A percentile compares a stretch with the other conserved stretches of the same genome.
Evolutionary conservation across 2,329 filamentous ascomycete genomes (phyloP).

Genomic region (Monilinia laxa): DNA sequence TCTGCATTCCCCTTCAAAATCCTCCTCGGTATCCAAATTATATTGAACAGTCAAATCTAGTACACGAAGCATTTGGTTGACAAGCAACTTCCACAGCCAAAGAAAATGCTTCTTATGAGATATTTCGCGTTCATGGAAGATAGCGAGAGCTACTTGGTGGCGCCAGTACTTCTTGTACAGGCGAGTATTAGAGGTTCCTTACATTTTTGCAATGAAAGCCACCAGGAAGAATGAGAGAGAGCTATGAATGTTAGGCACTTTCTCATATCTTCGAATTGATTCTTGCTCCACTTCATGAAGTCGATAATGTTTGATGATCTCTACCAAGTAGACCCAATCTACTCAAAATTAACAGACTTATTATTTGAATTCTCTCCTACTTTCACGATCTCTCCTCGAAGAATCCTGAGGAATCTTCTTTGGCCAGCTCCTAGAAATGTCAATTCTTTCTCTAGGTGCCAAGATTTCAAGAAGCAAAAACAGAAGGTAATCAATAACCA

Average conservation of each 20-base stretch:
- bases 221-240: not conserved
- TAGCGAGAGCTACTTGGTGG: not conserved
- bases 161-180: not conserved
- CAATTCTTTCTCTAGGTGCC: slow-evolving; percentile 81
- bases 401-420: slow-evolving; percentile 54
- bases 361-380: not conserved
- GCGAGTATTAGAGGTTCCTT: not conserved
- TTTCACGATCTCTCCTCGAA: slow-evolving; percentile 14
- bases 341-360: not conserved
- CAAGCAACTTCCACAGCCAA: not conserved
- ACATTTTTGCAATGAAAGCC: not conserved
- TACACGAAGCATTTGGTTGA: not conserved
- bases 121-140: not conserved
- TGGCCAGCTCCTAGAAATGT: slow-evolving; percentile 89
- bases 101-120: not conserved
- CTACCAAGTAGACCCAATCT: not conserved
- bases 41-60: not conserved
- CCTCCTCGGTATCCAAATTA: too few relatives aligned
- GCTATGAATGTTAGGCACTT: not conserved
- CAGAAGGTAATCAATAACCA: slow-evolving; percentile 89
- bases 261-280: not conserved
- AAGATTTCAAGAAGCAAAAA: slow-evolving; percentile 85
- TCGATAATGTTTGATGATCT: not conserved
- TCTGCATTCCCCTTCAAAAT: not conserved
- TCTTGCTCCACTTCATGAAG: not conserved